These are phyloP conservation scores for Ceratocystis papillata DNA, from an alignment of 2,329 filamentous ascomycete genomes.

Conservation along the genomic window DNA sequence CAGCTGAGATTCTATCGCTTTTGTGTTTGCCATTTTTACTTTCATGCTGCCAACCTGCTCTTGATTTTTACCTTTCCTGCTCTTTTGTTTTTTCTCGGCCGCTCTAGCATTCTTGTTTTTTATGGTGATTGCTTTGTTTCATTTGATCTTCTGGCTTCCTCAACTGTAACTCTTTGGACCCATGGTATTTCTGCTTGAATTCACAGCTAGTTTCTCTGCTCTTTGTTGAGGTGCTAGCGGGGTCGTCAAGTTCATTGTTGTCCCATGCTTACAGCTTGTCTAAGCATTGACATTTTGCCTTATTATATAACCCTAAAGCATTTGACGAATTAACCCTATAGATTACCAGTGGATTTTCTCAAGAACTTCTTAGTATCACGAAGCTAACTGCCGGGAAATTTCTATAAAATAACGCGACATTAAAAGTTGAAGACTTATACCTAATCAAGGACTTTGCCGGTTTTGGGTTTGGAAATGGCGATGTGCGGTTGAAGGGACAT, in stretches of 20 bases:
- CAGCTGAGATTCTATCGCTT: neutral
- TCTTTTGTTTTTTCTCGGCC: neutral
- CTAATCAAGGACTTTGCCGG: neutral
- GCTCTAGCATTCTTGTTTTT: conserved; percentile 10
- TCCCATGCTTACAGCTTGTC: neutral
- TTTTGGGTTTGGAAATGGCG: neutral
- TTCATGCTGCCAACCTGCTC: neutral
- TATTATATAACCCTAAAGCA: neutral
- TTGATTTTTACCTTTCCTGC: neutral
- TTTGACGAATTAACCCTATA: neutral
- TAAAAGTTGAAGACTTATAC: no score
- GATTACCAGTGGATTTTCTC: no score
- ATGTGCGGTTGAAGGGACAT: neutral
- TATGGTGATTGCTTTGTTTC: neutral
- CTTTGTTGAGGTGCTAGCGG: neutral
- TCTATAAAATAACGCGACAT: no score
- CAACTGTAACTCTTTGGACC: neutral
- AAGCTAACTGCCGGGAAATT: no score
- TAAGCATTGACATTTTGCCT: no score
- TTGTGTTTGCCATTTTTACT: neutral
- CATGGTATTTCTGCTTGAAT: neutral
- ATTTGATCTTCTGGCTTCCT: neutral
- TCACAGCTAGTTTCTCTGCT: neutral
- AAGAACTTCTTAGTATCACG: neutral
- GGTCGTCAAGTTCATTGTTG: no score